Percentiles rank a stretch among this genome's conserved stretches.
Evolutionary conservation across 768 basidiomycete genomes (phyloP).

Genomic region (Termitomyces heimii): DNA sequence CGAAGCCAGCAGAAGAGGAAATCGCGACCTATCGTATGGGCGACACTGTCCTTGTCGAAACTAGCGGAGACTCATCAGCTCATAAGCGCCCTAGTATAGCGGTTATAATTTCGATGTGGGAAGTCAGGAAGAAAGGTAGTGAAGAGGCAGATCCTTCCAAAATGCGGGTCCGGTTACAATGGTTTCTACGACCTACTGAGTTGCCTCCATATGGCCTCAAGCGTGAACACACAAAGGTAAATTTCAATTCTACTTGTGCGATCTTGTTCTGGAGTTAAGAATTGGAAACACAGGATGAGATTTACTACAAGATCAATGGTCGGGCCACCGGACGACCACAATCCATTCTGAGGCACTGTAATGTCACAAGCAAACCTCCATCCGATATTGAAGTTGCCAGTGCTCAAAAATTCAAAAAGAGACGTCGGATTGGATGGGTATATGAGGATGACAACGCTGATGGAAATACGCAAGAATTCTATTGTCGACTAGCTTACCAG

Average conservation of each 20-base stretch:
- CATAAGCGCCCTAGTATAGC: conserved; percentile 54
- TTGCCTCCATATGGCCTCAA: conserved; percentile 54
- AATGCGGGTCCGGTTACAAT: conserved; percentile 62
- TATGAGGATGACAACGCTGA: conserved; percentile 18
- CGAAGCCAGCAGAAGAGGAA: conserved; percentile 9
- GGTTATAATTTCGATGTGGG: conserved; percentile 69
- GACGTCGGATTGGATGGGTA: conserved; percentile 2
- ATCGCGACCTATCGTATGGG: conserved; percentile 42
- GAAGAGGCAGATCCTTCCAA: conserved; percentile 25
- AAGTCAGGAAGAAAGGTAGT: conserved; percentile 26
- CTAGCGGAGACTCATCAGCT: conserved; percentile 32
- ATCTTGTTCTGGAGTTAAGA: not conserved
- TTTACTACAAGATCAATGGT: conserved; percentile 58
- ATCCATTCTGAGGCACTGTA: conserved; percentile 47
- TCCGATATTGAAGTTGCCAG: conserved; percentile 2
- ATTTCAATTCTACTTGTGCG: conserved; percentile 6
- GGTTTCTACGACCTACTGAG: conserved; percentile 68
- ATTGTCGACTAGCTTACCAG: conserved; percentile 55
- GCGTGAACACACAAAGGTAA: conserved; percentile 55
- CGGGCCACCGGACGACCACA: conserved; percentile 44
- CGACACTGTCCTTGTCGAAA: conserved; percentile 61
- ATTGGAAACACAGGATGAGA: conserved; percentile 54
- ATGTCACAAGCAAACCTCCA: conserved; percentile 29
- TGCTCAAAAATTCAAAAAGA: conserved; percentile 7
- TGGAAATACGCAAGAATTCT: conserved; percentile 29